A percentile compares a stretch with the other conserved stretches of the same genome.
Conservation (phyloP, 257 asterid genomes). For the Agastache rugosa region DNA sequence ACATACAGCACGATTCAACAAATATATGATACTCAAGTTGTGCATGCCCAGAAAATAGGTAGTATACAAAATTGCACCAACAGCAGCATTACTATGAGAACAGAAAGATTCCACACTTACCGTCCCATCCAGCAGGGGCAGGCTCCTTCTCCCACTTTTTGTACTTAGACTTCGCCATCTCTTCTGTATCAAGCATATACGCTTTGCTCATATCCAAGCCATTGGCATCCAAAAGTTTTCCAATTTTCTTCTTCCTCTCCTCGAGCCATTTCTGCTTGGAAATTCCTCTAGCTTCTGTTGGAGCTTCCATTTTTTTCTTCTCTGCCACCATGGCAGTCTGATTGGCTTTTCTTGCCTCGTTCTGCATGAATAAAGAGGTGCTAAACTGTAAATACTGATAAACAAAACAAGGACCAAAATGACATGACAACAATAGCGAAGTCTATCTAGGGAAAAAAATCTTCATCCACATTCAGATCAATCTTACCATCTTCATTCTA, state of each 20-base stretch:
- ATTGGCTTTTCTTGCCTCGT: conserved; percentile 89
- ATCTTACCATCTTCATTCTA: conserved; percentile 80
- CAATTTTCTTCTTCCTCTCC: conserved; percentile 94
- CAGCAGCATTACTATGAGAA: background rate
- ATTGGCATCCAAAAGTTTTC: conserved; percentile 87
- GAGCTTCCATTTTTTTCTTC: conserved; percentile 76
- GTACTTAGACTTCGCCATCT: conserved; percentile 82
- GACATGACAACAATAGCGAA: background rate
- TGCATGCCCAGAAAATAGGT: background rate
- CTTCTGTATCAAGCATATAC: conserved; percentile 91
- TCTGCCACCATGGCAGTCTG: conserved; percentile 90
- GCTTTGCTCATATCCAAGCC: conserved; percentile 93
- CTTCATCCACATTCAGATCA: background rate
- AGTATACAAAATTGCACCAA: background rate
- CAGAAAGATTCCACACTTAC: conserved; percentile 46
- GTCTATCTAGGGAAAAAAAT: background rate
- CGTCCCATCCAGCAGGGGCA: conserved; percentile 99
- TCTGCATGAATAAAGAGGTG: conserved; percentile 47
- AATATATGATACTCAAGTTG: background rate
- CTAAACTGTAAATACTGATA: background rate
- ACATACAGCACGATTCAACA: background rate
- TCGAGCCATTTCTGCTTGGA: conserved; percentile 97
- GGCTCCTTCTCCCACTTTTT: conserved; percentile 95
- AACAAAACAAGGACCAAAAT: background rate
- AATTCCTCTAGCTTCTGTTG: conserved; percentile 85